A percentile compares a stretch with the other conserved stretches of the same genome.
phyloP scores from a whole-genome alignment of 768 basidiomycete genomes.

The Auricularia heimuer region DNA sequence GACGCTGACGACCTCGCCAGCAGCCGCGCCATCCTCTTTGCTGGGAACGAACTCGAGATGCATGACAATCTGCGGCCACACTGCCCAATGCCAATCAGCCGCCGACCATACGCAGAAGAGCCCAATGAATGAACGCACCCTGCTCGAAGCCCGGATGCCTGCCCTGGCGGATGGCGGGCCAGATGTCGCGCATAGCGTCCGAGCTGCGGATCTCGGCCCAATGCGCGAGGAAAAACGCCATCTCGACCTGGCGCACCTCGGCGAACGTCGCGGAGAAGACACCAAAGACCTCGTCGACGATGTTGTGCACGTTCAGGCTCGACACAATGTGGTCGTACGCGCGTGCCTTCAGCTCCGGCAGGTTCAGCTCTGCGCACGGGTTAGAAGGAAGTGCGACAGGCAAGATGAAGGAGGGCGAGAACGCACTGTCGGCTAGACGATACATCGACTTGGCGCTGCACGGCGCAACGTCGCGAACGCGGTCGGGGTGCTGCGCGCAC shows the following conservation, averaged over 20 bases:
- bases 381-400: background rate
- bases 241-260: conserved; percentile 69
- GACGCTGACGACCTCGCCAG: background rate
- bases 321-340: conserved; percentile 76
- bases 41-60: background rate
- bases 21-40: background rate
- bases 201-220: conserved; percentile 79
- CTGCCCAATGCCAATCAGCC: background rate
- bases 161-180: conserved; percentile 76
- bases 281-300: conserved; percentile 79
- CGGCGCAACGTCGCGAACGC: conserved; percentile 37
- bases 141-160: conserved; percentile 84
- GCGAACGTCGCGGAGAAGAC: conserved; percentile 76
- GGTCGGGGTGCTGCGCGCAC: conserved; percentile 47
- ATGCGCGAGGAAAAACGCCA: conserved; percentile 69
- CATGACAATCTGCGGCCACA: background rate
- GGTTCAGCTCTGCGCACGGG: conserved; percentile 46
- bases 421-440: conserved; percentile 70
- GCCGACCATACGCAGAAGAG: too few relatives aligned
- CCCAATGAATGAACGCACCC: conserved; percentile 30
- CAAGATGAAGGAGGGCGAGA: conserved; percentile 3
- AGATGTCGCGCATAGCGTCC: conserved; percentile 73
- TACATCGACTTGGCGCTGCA: conserved; percentile 83
- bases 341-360: conserved; percentile 61
- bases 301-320: conserved; percentile 67